phyloP scores from a whole-genome alignment of 306 rosid genomes.

The Senna siamea region DNA sequence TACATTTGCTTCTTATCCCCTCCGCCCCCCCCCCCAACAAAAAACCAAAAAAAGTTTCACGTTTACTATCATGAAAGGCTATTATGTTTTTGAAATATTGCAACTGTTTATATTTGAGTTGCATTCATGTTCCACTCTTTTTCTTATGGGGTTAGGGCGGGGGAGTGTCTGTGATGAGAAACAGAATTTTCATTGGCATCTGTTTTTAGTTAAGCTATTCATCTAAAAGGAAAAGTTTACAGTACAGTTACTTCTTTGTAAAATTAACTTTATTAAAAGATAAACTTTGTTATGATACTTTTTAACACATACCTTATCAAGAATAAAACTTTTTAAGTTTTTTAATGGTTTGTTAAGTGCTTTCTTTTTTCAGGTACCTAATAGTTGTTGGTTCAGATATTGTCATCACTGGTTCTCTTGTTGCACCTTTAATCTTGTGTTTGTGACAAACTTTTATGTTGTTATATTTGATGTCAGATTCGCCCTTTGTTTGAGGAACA shows the following conservation, averaged over 20 bases:
- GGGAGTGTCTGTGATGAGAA: not conserved
- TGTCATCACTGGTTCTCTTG: not conserved
- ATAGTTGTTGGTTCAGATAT: not conserved
- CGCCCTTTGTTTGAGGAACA: conserved; percentile 87
- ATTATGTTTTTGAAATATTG: not conserved
- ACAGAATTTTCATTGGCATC: not conserved
- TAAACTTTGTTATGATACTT: not conserved
- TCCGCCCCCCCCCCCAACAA: no score
- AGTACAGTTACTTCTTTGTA: not conserved
- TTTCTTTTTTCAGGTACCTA: not conserved
- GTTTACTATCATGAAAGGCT: not conserved
- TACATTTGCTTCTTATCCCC: not conserved
- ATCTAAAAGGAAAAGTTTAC: not conserved
- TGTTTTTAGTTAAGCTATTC: not conserved
- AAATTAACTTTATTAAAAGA: not conserved
- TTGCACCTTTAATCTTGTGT: conserved; percentile 17
- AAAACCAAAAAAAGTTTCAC: no score
- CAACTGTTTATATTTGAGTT: not conserved
- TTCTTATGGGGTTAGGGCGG: no score
- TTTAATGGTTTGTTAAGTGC: not conserved
- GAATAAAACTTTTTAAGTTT: not conserved
- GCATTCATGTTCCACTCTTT: not conserved
- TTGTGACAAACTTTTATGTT: conserved; percentile 13
- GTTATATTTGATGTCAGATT: conserved; percentile 54
- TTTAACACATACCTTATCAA: not conserved